Evolutionary conservation across 2,329 filamentous ascomycete species (phyloP).

Genomic region (Xylariales sp.): DNA sequence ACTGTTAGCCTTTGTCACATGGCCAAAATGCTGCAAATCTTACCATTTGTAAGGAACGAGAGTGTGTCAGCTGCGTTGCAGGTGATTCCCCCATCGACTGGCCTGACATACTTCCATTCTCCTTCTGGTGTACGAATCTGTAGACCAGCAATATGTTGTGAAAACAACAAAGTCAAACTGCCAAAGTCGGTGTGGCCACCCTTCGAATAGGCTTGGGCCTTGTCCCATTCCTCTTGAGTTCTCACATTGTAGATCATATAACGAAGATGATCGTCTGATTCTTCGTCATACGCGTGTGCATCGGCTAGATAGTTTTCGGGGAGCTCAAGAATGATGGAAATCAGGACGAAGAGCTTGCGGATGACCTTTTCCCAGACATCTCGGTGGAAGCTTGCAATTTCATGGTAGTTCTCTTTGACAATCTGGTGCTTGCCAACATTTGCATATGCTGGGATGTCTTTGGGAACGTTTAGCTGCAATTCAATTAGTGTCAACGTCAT

Average conservation of each 20-base stretch:
- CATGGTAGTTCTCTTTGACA: slow-evolving; percentile 20
- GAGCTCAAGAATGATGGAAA: slow-evolving; percentile 33
- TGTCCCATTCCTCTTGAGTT: slow-evolving; percentile 25
- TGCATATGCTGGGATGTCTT: slow-evolving; percentile 18
- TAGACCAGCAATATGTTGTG: slow-evolving; percentile 49
- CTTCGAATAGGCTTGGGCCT: slow-evolving; percentile 34
- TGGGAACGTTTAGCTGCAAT: slow-evolving; percentile 30
- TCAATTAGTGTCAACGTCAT: slow-evolving; percentile 31
- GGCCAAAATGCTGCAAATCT: no score
- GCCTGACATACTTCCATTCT: slow-evolving; percentile 24
- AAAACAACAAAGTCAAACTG: slow-evolving; percentile 47
- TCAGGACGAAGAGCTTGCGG: slow-evolving; percentile 42
- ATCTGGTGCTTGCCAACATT: slow-evolving; percentile 29
- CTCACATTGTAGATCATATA: slow-evolving; percentile 24
- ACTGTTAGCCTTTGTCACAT: no score
- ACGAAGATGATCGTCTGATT: slow-evolving; percentile 22
- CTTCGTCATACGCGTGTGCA: slow-evolving; percentile 21
- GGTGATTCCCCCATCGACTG: slow-evolving; percentile 31
- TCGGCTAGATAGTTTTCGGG: slow-evolving; percentile 21
- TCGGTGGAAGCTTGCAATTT: slow-evolving; percentile 21
- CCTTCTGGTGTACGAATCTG: slow-evolving; percentile 44
- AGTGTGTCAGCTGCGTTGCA: slow-evolving; percentile 45
- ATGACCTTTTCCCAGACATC: slow-evolving; percentile 33
- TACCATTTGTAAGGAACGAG: slow-evolving; percentile 33
- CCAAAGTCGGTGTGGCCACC: slow-evolving; percentile 32